These are phyloP conservation scores for Fraxinus anomala DNA, from an alignment of 257 asterid genomes.

Conservation along the genomic window DNA sequence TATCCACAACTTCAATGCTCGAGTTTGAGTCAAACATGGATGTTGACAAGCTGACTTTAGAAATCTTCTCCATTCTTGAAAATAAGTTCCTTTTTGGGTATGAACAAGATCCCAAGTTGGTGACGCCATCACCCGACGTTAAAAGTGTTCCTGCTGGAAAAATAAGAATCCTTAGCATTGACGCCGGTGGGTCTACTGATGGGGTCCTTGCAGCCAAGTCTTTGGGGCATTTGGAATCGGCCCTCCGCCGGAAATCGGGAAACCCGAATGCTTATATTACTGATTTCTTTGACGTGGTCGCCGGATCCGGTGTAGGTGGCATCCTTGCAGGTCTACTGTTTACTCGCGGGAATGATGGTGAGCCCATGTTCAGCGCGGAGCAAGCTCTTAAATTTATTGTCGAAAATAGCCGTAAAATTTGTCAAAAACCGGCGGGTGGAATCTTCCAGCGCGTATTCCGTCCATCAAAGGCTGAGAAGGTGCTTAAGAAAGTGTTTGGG, in stretches of 20 bases:
- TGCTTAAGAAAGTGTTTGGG: slow-evolving; percentile 46
- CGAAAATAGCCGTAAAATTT: slow-evolving; percentile 34
- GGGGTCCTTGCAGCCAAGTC: slow-evolving; percentile 68
- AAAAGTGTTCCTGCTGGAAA: slow-evolving; percentile 34
- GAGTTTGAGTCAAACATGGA: slow-evolving; percentile 37
- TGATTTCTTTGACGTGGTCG: slow-evolving; percentile 73
- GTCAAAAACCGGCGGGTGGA: slow-evolving; percentile 17
- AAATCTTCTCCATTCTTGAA: slow-evolving; percentile 83
- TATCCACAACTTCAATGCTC: slow-evolving; percentile 34
- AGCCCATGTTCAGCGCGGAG: slow-evolving; percentile 56
- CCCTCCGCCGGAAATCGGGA: slow-evolving; percentile 52
- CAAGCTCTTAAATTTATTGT: slow-evolving; percentile 49
- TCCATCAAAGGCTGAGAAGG: slow-evolving; percentile 27
- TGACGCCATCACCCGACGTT: neutral
- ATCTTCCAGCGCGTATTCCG: slow-evolving; percentile 31
- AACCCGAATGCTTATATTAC: slow-evolving; percentile 53
- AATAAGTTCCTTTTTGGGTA: slow-evolving; percentile 80
- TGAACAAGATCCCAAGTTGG: slow-evolving; percentile 4
- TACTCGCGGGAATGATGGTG: slow-evolving; percentile 51
- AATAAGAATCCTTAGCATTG: slow-evolving; percentile 72
- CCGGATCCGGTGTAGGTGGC: slow-evolving; percentile 80
- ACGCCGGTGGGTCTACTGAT: slow-evolving; percentile 63
- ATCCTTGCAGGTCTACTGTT: slow-evolving; percentile 64
- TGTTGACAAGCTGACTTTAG: slow-evolving; percentile 53
- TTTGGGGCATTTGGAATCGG: slow-evolving; percentile 50